Conservation (phyloP, 768 basidiomycete species). For the Phlegmacium glaucopus region DNA sequence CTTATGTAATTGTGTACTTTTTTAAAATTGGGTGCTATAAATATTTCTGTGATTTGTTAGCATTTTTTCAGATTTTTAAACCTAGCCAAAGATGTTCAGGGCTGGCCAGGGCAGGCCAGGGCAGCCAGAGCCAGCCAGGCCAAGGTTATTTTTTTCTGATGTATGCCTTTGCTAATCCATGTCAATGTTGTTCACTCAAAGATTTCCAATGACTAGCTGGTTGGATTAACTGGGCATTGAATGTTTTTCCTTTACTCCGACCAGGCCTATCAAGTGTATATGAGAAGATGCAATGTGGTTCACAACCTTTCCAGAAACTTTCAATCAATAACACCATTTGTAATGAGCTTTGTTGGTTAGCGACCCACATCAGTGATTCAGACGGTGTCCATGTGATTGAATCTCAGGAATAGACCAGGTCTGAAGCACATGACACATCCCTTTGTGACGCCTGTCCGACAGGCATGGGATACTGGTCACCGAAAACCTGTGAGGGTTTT, state of each 20-base stretch:
- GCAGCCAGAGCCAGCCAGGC: too few relatives aligned
- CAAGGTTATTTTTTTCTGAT: too few relatives aligned
- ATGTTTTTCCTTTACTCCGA: constrained; percentile 7
- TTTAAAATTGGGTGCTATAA: too few relatives aligned
- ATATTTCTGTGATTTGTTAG: too few relatives aligned
- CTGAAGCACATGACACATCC: not conserved
- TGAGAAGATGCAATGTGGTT: constrained; percentile 1
- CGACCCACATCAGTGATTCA: not conserved
- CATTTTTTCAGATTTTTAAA: too few relatives aligned
- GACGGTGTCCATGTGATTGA: not conserved
- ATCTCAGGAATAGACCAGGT: not conserved
- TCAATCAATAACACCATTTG: not conserved
- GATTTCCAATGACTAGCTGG: constrained; percentile 5
- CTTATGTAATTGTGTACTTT: too few relatives aligned
- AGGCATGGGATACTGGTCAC: constrained; percentile 1
- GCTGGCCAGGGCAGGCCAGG: too few relatives aligned
- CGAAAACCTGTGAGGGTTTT: not conserved
- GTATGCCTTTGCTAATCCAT: not conserved
- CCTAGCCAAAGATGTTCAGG: too few relatives aligned
- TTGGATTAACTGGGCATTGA: constrained; percentile 11
- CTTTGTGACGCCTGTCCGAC: not conserved
- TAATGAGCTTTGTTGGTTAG: not conserved
- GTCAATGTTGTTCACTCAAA: not conserved
- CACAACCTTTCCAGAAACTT: not conserved
- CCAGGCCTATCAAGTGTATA: constrained; percentile 4